Evolutionary conservation across 2,329 filamentous ascomycete species (phyloP).

Genomic region (Microdochium bolleyi): DNA sequence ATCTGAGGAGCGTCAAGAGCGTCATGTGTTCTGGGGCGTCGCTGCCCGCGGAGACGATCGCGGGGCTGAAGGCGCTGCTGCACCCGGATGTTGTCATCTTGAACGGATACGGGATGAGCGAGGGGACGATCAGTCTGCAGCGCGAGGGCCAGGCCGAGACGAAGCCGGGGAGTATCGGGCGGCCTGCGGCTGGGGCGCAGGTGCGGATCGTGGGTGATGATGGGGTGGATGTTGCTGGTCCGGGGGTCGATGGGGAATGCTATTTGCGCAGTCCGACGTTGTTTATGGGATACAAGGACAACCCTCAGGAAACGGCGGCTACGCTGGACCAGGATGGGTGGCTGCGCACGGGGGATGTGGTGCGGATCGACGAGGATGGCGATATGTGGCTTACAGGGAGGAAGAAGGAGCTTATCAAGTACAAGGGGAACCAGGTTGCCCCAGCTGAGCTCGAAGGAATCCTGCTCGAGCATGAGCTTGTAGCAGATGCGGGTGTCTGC

Average conservation of each 20-base stretch:
- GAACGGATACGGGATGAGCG: constrained; percentile 17
- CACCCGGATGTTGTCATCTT: constrained; percentile 6
- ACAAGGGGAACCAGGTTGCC: constrained; percentile 21
- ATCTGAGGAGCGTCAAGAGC: constrained; percentile 8
- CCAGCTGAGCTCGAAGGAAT: constrained; percentile 22
- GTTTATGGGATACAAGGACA: constrained; percentile 19
- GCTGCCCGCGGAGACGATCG: constrained; percentile 9
- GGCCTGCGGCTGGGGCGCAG: constrained; percentile 8
- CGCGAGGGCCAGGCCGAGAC: constrained; percentile 8
- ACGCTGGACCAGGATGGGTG: constrained; percentile 16
- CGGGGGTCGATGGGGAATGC: constrained; percentile 17
- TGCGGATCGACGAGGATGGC: constrained; percentile 16
- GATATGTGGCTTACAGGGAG: constrained; percentile 21
- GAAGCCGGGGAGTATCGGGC: constrained; percentile 11
- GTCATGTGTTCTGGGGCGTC: constrained; percentile 12
- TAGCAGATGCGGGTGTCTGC: constrained; percentile 21
- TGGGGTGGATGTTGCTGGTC: constrained; percentile 12
- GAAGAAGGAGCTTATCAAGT: constrained; percentile 23
- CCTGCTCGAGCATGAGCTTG: constrained; percentile 14
- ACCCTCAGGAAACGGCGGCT: constrained; percentile 14
- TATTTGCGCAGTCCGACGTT: constrained; percentile 15
- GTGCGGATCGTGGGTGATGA: constrained; percentile 20
- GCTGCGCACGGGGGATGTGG: constrained; percentile 21
- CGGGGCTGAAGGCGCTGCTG: constrained; percentile 5
- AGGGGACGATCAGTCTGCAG: constrained; percentile 11